Evolutionary conservation across 1,284 basidiomycete genomes (phyloP).

Genomic region (Tilletia setariae): DNA sequence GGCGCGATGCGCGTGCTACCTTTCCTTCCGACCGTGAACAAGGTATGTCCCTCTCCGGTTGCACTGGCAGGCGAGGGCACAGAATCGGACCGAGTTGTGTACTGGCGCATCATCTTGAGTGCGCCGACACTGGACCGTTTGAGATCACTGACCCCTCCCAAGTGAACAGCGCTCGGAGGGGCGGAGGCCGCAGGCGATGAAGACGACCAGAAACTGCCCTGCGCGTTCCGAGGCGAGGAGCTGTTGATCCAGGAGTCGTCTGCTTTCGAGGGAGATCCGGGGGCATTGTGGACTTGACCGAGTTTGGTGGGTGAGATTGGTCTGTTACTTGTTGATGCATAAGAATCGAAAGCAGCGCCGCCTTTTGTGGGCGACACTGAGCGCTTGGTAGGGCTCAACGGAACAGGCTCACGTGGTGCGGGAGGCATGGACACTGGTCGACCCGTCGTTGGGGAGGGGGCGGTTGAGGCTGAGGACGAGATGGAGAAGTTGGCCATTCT

Average conservation of each 20-base stretch:
- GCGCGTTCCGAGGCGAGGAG: slow-evolving; percentile 28
- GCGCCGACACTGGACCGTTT: slow-evolving; percentile 46
- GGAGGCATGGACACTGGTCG: slow-evolving; percentile 44
- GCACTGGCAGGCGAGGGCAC: slow-evolving; percentile 14
- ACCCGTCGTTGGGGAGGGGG: slow-evolving; percentile 18
- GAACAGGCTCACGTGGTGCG: slow-evolving; percentile 32
- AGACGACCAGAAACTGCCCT: slow-evolving; percentile 41
- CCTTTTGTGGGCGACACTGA: slow-evolving; percentile 24
- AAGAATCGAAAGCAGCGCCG: not conserved
- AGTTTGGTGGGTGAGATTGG: slow-evolving; percentile 32
- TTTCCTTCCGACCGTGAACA: slow-evolving; percentile 42
- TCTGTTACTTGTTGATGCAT: slow-evolving; percentile 23
- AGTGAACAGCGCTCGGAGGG: slow-evolving; percentile 37
- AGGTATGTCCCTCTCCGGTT: slow-evolving; percentile 23
- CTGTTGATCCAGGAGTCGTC: slow-evolving; percentile 37
- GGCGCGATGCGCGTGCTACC: slow-evolving; percentile 24
- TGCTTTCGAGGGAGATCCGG: slow-evolving; percentile 37
- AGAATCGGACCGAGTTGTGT: slow-evolving; percentile 28
- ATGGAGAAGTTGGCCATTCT: slow-evolving; percentile 30
- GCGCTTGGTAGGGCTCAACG: slow-evolving; percentile 29
- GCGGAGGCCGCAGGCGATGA: slow-evolving; percentile 13
- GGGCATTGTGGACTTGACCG: slow-evolving; percentile 25
- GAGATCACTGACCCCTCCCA: slow-evolving; percentile 44
- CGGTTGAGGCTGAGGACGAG: slow-evolving; percentile 19
- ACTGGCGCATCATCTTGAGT: slow-evolving; percentile 47